Base-by-base conservation (phyloP, 805 yeast genomes). In the Ogataea nitratoaversa region DNA sequence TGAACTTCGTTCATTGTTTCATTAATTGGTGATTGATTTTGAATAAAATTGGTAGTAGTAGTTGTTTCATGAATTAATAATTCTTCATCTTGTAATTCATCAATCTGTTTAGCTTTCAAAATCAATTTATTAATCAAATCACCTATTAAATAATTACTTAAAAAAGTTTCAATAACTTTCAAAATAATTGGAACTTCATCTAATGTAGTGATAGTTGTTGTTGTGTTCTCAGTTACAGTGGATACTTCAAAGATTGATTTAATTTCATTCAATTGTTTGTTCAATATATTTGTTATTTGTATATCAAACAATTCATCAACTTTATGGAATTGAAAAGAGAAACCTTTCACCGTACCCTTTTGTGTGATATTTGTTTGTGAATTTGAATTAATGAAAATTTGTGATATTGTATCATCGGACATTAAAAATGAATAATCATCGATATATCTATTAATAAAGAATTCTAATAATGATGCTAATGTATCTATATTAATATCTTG, bases 401-500 rank as follows among this genome's bases (percentile, higher is more conserved):
- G 38, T 36, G 52, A 46, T 5, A 58, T 30, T 2, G 52, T 38
- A 19, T 48, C 52, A 22, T 48, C 53, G 4, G 51, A 36, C 32
- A 48, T 44, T 30, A 63, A 36, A 32, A 57, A 56, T 2, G 49
- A 36, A 43, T 57, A 63, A 18, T 51, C 52, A 2, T 62, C 65
- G 16, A 52, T 50, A 32, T 57, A 62, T 23, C 59, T 46, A 19
- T 48, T 50, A 7, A 63, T 50, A 38, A 65, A 64, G 33, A 51
- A 62, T 44, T 65, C 68, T 22, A 63, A 34, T 13, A 65, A 46
- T 9, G 64, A 46, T 33, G 63, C 66, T 33, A 62, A 40, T 8
- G 61, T 54, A 35, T 62, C 66, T 34, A 63, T 63, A 14, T 55
- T 71, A 24, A 59, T 70, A 9, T 63, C 59, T 5, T 55, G 61